These are phyloP conservation scores for Lepraria neglecta DNA, from an alignment of 495 filamentous ascomycete species.

Conservation along the genomic window DNA sequence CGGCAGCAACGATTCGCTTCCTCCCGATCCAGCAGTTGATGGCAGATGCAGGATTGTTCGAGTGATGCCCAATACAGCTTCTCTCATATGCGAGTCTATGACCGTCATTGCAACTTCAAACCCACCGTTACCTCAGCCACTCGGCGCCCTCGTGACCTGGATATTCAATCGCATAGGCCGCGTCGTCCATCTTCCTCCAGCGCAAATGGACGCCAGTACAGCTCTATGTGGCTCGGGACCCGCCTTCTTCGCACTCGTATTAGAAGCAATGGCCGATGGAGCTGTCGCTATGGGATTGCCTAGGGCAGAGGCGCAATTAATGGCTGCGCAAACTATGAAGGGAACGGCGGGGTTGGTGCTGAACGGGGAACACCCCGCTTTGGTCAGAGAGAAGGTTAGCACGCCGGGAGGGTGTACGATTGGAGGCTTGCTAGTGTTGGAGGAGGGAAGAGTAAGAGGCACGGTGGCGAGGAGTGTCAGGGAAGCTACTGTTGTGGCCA, in stretches of 20 bases:
- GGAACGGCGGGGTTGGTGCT: constrained; percentile 67
- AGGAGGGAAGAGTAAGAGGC: constrained; percentile 67
- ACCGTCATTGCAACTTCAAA: constrained; percentile 62
- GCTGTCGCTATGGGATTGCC: constrained; percentile 77
- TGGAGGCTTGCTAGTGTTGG: constrained; percentile 65
- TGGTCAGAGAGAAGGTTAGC: constrained; percentile 69
- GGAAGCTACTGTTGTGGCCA: constrained; percentile 70
- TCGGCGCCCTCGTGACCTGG: constrained; percentile 57
- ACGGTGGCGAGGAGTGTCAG: constrained; percentile 66
- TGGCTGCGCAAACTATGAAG: constrained; percentile 70
- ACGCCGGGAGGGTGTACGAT: constrained; percentile 81
- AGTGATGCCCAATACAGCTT: constrained; percentile 71
- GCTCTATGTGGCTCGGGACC: constrained; percentile 73
- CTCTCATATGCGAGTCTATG: constrained; percentile 69
- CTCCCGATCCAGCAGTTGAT: constrained; percentile 24
- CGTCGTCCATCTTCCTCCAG: constrained; percentile 56
- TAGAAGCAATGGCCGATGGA: constrained; percentile 71
- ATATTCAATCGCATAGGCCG: constrained; percentile 64
- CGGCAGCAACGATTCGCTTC: constrained; percentile 3
- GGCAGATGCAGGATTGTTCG: constrained; percentile 54
- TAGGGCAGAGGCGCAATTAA: constrained; percentile 64
- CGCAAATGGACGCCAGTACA: constrained; percentile 67
- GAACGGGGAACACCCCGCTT: constrained; percentile 67
- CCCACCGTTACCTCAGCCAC: constrained; percentile 48
- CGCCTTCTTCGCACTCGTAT: constrained; percentile 70